Evolutionary conservation across 805 yeast genomes (phyloP), one percentile per base, ranked within the genome.

Genomic region (Nakazawaea molendinolei): DNA sequence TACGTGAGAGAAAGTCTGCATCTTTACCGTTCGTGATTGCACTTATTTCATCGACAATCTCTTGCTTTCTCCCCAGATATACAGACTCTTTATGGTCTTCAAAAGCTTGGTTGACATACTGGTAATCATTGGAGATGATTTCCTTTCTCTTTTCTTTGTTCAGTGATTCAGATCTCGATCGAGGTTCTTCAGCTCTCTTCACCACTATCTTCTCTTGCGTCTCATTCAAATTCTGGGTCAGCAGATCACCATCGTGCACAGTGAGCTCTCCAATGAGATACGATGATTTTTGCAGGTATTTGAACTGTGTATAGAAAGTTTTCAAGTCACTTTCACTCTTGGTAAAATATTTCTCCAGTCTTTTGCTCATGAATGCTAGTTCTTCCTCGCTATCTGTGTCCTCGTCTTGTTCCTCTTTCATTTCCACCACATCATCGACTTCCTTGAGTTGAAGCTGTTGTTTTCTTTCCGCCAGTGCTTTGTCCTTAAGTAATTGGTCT

Each of bases 301-400:
- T 32, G 2, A 32, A 14, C 12, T 14, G 23, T 7, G 22, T 9
- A 19, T 38, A 38, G 13, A 28, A 38, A 2, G 33, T 23, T 4
- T 38, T 37, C 13, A 38, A 14, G 28, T 38, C 40, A 19, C 17
- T 10, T n/a, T 23, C 23, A 3, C 20, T n/a, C n/a, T 38, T 32
- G 33, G 28, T 28, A 24, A 28, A 38, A 25, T 38, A 32, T 4
- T 23, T 23, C 17, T 33, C 36, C 36, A 32, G 19, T 17, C n/a
- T 18, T 15, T 14, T 28, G 23, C 31, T 28, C 17, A 38, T 33
- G 18, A 33, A 28, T 21, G 26, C 32, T n/a, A 38, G 15, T 20
- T 38, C 33, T 4, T 32, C 37, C 23, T 38, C 40, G 12, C 14
- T 29, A 18, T 29, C 10, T n/a, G 14, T 27, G 8, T 25, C 36